Base-by-base conservation (phyloP, 768 basidiomycete genomes). In the Melanogaster broomeanus region DNA sequence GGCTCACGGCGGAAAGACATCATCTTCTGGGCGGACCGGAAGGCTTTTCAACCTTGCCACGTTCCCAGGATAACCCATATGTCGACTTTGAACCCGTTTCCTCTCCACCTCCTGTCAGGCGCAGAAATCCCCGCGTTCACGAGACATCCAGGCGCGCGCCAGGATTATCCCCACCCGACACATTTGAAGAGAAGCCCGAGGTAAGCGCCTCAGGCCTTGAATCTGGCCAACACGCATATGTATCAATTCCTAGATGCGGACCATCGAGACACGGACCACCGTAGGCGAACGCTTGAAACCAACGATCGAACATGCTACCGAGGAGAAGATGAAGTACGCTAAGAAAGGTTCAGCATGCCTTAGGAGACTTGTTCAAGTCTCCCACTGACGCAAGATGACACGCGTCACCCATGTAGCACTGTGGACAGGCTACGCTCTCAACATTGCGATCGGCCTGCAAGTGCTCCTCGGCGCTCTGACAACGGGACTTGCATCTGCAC, bases 401-500 rank as follows among this genome's bases (percentile, higher is more conserved):
- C 18, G 33, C 15, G 18, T 22, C 15, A 7, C 48, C 24, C 12
- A n/a, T 30, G 8, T 13, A 76, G 76, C 74, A 7, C 45, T 60
- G 49, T 53, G 51, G 42, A 69, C 69, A 3, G 63, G 63, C 0
- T 69, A 65, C 45, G 62, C 68, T 7, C 66, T 77, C 34, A 77
- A 77, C 48, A 47, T 71, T 11, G 84, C 85, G 0, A 88, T 87
- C 39, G 77, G 75, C 13, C 45, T 85, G 33, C 87, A 88, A 61
- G 81, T 88, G 4, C 33, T 84, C 0, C 66, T 88, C 24, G 86
- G 85, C 6, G 78, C 87, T 3, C 68, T 89, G 25, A 88, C 84
- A 6, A 88, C 87, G 0, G 87, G 81, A 0, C 55, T 88, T 16
- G 75, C 85, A 1, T 82, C 83, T 6, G 72, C 69, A 6, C 69